Base-by-base conservation (phyloP, 176 grass and related monocot genomes). In the Elymus sibiricus region DNA sequence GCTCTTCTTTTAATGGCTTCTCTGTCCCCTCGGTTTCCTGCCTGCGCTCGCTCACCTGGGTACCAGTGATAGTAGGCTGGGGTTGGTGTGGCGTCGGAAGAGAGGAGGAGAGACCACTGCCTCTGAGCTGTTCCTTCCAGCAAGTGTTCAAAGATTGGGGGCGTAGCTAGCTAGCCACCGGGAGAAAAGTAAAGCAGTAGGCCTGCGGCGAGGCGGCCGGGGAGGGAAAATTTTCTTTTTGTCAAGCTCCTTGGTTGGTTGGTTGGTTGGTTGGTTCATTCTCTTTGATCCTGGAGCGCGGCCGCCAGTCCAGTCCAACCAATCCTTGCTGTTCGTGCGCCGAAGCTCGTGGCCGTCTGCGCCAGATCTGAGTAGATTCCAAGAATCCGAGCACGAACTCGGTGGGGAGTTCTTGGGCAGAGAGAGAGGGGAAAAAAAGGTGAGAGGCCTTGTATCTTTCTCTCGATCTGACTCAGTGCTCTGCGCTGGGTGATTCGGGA, bases 321-420 rank as follows among this genome's bases (percentile, higher is more conserved):
- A 81, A 88, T 81, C 81, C 62, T 80, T 81, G 85, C 81, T 84
- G 76, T 87, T 87, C 49, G 56, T 81, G 71, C 67, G 62, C 77
- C 77, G 64, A 2, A 64, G 56, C 55, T 86, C 84, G 80, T 87
- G 79, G 56, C 68, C 26, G 31, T 78, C 75, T n/a, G 32, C 84
- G 49, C 82, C 85, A 92, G 93, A 92, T 95, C 90, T 88, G 85
- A 88, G 77, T 88, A 89, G 93, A 92, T 90, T 92, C 82, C 83
- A 63, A 63, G 74, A 88, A 87, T 80, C 72, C 55, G 40, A 90
- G 80, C 82, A 84, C 81, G 40, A 75, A 69, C 76, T 81, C 61
- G 49, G 75, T 75, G 38, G 85, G 43, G 64, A 86, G 73, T 84
- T 91, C 64, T 61, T 49, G 9, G 70, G 49, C 26, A 26, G 5